phyloP scores from a whole-genome alignment of 2,329 filamentous ascomycete genomes.

The Seiridium cupressi region DNA sequence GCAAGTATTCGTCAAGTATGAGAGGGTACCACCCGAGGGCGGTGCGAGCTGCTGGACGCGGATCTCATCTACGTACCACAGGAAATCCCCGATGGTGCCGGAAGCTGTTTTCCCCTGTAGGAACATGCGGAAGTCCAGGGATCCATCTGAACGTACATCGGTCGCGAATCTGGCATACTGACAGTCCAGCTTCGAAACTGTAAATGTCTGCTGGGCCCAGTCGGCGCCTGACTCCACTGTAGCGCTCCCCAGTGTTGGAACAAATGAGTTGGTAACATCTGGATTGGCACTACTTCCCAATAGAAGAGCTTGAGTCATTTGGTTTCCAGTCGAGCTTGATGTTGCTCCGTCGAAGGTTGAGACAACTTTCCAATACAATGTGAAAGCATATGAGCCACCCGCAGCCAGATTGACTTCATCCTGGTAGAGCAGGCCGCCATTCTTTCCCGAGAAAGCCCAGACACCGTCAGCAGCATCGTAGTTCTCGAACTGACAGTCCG shows the following conservation, averaged over 20 bases:
- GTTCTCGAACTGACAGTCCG: background rate
- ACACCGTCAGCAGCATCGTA: background rate
- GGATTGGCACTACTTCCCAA: background rate
- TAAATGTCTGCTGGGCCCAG: background rate
- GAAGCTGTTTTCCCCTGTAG: background rate
- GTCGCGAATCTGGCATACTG: background rate
- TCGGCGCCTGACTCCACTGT: background rate
- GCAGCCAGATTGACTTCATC: background rate
- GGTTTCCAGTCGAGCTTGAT: background rate
- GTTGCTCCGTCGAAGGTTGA: background rate
- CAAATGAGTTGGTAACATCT: background rate
- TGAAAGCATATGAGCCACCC: background rate
- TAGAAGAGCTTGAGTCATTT: background rate
- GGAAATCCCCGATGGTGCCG: background rate
- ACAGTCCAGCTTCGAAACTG: background rate
- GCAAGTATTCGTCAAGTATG: background rate
- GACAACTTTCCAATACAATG: background rate
- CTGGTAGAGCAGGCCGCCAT: background rate
- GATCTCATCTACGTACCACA: background rate
- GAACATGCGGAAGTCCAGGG: constrained; percentile 1
- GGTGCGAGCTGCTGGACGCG: background rate
- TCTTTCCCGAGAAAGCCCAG: background rate
- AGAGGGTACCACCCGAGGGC: background rate
- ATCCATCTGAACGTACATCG: background rate
- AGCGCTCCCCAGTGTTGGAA: background rate